Evolutionary conservation across 306 rosid genomes (phyloP).

Genomic region (Rosa lucieae): DNA sequence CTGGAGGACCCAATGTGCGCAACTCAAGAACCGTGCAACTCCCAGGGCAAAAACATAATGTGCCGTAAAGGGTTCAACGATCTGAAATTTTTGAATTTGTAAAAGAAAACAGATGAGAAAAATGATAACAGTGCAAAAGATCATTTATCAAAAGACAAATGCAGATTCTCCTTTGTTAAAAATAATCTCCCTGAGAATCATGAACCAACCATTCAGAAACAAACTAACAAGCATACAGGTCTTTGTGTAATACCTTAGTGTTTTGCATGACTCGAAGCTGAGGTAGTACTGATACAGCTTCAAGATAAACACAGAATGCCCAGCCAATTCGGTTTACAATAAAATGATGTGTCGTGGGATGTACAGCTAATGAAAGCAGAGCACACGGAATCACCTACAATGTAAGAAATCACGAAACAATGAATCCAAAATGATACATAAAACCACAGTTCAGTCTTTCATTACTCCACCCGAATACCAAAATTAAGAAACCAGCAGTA

Average conservation of each 20-base stretch:
- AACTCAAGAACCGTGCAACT: conserved; percentile 80
- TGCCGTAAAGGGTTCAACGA: conserved; percentile 81
- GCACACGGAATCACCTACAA: conserved; percentile 63
- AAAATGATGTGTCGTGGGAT: conserved; percentile 66
- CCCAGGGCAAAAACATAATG: conserved; percentile 83
- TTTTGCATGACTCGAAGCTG: conserved; percentile 80
- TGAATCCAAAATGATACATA: background rate
- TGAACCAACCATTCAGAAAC: background rate
- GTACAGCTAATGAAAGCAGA: conserved; percentile 49
- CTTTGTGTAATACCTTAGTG: conserved; percentile 43
- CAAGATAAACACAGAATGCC: conserved; percentile 88
- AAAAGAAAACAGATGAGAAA: conserved; percentile 5
- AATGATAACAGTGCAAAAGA: background rate
- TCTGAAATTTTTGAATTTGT: conserved; percentile 38
- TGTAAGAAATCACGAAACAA: background rate
- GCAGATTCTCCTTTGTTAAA: background rate
- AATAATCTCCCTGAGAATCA: background rate
- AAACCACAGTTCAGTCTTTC: background rate
- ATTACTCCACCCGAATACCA: background rate
- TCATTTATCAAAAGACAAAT: background rate
- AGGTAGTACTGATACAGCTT: conserved; percentile 81
- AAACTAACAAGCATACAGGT: background rate
- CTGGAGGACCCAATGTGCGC: conserved; percentile 89
- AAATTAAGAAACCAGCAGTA: background rate
- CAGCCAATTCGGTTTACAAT: conserved; percentile 56